Percentiles rank a stretch among this genome's conserved stretches.
Evolutionary conservation across 352 stramenopile species (phyloP).

Genomic region (Phytophthora pistaciae): DNA sequence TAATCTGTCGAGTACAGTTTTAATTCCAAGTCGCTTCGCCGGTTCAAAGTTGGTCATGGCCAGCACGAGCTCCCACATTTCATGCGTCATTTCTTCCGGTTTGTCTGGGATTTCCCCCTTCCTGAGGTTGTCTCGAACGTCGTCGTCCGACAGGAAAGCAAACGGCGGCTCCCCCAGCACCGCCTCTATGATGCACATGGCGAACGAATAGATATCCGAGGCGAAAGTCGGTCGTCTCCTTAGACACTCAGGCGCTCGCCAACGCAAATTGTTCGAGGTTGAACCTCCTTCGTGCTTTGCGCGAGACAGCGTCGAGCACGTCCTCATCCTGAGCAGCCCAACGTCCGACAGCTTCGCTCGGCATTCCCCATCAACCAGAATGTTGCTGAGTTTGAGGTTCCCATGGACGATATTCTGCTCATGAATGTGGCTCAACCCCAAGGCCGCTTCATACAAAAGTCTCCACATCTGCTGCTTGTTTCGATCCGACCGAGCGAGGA

Average conservation of each 20-base stretch:
- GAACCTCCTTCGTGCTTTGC: constrained; percentile 20
- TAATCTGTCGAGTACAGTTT: background rate
- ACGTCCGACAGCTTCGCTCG: constrained; percentile 37
- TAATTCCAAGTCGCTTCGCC: constrained; percentile 5
- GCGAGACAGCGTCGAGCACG: background rate
- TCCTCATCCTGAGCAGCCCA: constrained; percentile 17
- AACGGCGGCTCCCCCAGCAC: constrained; percentile 29
- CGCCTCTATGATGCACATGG: constrained; percentile 44
- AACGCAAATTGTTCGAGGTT: constrained; percentile 15
- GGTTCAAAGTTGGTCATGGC: constrained; percentile 22
- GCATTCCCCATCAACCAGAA: constrained; percentile 20
- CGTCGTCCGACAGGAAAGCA: constrained; percentile 17
- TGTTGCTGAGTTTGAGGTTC: constrained; percentile 41
- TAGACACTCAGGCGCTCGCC: constrained; percentile 41
- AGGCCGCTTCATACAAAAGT: constrained; percentile 17
- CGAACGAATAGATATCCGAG: constrained; percentile 43
- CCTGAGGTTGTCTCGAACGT: constrained; percentile 12
- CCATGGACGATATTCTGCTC: constrained; percentile 30
- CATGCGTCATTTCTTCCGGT: constrained; percentile 19
- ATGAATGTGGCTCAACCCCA: constrained; percentile 37
- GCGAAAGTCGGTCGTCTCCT: constrained; percentile 15
- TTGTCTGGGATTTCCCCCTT: constrained; percentile 16
- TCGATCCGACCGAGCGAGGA: background rate
- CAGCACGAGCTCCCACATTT: constrained; percentile 23
- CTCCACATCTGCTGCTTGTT: background rate